Percentiles rank a stretch among this genome's conserved stretches.
These are phyloP conservation scores for Agrostemma githago DNA, from an alignment of 148 eudicot species.

Conservation along the genomic window DNA sequence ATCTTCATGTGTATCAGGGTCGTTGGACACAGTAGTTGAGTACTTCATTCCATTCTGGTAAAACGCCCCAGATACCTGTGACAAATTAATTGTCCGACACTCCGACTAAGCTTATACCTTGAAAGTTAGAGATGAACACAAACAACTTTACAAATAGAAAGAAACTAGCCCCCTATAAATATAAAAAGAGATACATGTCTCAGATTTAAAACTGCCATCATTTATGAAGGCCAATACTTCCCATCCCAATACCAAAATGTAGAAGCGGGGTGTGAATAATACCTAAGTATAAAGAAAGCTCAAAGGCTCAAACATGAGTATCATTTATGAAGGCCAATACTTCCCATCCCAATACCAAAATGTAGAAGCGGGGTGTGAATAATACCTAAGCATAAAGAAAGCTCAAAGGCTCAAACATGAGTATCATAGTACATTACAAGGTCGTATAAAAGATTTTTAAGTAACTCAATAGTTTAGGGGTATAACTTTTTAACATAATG, in stretches of 20 bases:
- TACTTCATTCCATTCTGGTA: slow-evolving; percentile 42
- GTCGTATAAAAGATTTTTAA: no score
- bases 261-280: not conserved
- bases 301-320: not conserved
- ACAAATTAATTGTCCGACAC: slow-evolving; percentile 11
- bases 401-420: not conserved
- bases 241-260: not conserved
- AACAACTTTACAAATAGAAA: not conserved
- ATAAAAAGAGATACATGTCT: not conserved
- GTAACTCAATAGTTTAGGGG: not conserved
- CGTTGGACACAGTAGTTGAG: slow-evolving; percentile 62
- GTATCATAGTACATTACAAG: not conserved
- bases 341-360: not conserved
- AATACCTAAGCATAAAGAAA: not conserved
- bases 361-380: not conserved
- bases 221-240: not conserved
- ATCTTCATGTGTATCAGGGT: slow-evolving; percentile 91
- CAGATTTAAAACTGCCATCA: not conserved
- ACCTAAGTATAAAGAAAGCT: not conserved
- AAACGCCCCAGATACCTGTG: slow-evolving; percentile 50
- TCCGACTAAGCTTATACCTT: not conserved
- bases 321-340: not conserved
- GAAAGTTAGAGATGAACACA: not conserved
- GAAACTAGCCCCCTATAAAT: not conserved
- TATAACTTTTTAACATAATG: not conserved